A percentile compares a stretch with the other conserved stretches of the same genome.
phyloP scores from a whole-genome alignment of 1,284 basidiomycete species.

The Cutaneotrichosporon arboriforme region DNA sequence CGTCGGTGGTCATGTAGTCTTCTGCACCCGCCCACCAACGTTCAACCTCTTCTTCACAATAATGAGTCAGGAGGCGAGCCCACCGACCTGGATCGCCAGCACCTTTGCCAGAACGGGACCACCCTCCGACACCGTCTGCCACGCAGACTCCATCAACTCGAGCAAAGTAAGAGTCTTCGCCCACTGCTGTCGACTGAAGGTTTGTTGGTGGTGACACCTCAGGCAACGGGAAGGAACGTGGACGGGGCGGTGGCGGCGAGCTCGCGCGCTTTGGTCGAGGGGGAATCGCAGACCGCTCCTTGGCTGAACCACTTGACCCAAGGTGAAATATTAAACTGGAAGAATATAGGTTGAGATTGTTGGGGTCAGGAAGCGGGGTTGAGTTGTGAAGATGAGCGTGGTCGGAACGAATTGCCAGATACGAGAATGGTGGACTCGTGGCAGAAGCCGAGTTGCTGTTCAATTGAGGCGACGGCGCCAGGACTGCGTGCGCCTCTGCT shows the following conservation, averaged over 20 bases:
- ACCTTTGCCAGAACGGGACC: slow-evolving; percentile 35
- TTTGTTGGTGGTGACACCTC: slow-evolving; percentile 27
- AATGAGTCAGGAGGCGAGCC: slow-evolving; percentile 45
- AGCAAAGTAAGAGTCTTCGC: slow-evolving; percentile 49
- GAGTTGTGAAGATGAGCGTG: not conserved
- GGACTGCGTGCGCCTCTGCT: slow-evolving; percentile 20
- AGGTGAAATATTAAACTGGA: slow-evolving; percentile 39
- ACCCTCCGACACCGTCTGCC: slow-evolving; percentile 49
- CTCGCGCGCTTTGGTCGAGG: slow-evolving; percentile 6
- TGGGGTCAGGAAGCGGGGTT: slow-evolving; percentile 12
- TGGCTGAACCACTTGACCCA: slow-evolving; percentile 36
- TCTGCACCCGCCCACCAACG: slow-evolving; percentile 41
- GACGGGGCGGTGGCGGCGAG: slow-evolving; percentile 29
- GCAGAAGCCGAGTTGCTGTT: slow-evolving; percentile 2
- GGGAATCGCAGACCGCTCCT: slow-evolving; percentile 27
- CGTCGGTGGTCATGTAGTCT: slow-evolving; percentile 24
- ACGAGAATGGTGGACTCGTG: slow-evolving; percentile 6
- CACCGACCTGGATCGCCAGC: slow-evolving; percentile 44
- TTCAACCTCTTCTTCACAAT: slow-evolving; percentile 39
- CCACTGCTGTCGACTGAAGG: slow-evolving; percentile 30
- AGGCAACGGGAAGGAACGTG: slow-evolving; percentile 34
- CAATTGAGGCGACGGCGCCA: slow-evolving; percentile 17
- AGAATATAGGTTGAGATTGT: slow-evolving; percentile 24
- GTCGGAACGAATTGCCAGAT: slow-evolving; percentile 11
- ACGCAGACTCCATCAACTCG: slow-evolving; percentile 44